Percentiles rank a stretch among this genome's conserved stretches.
These are phyloP conservation scores for Hibiscus trionum DNA, from an alignment of 345 rosid species.

Conservation along the genomic window DNA sequence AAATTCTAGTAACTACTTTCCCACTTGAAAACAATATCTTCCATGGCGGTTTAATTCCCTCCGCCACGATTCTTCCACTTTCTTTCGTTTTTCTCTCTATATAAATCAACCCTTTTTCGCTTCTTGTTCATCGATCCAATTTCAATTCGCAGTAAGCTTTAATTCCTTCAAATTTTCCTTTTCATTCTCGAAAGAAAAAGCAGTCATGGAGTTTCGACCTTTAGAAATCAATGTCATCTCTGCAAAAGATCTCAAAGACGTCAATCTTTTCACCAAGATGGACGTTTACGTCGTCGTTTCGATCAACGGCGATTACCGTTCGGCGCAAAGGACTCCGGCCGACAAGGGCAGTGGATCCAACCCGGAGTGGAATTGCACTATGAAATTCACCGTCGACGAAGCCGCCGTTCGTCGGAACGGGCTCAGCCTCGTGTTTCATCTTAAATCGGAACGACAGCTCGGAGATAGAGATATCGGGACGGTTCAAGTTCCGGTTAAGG, in stretches of 20 bases:
- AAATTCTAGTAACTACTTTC: too few species aligned
- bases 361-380: slow-evolving; percentile 33
- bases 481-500: slow-evolving; percentile 33
- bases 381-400: slow-evolving; percentile 37
- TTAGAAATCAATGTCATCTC: slow-evolving; percentile 31
- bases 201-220: slow-evolving; percentile 35
- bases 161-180: too few species aligned
- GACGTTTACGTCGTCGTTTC: slow-evolving; percentile 34
- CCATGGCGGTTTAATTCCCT: too few species aligned
- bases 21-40: too few species aligned
- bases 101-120: too few species aligned
- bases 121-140: too few species aligned
- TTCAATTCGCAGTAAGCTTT: too few species aligned
- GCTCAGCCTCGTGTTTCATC: slow-evolving; percentile 20
- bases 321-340: slow-evolving; percentile 25
- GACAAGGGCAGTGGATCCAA: slow-evolving; percentile 29
- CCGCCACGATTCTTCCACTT: too few species aligned
- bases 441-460: slow-evolving; percentile 29
- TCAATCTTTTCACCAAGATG: slow-evolving; percentile 41
- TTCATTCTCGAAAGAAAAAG: too few species aligned
- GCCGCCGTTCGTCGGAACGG: slow-evolving; percentile 19
- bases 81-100: too few species aligned
- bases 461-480: slow-evolving; percentile 33
- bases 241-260: slow-evolving; percentile 33
- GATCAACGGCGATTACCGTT: slow-evolving; percentile 27